Evolutionary conservation across 2,329 filamentous ascomycete genomes (phyloP), one percentile per base, ranked within the genome.

Genomic region (Ambrosiella beaveri): DNA sequence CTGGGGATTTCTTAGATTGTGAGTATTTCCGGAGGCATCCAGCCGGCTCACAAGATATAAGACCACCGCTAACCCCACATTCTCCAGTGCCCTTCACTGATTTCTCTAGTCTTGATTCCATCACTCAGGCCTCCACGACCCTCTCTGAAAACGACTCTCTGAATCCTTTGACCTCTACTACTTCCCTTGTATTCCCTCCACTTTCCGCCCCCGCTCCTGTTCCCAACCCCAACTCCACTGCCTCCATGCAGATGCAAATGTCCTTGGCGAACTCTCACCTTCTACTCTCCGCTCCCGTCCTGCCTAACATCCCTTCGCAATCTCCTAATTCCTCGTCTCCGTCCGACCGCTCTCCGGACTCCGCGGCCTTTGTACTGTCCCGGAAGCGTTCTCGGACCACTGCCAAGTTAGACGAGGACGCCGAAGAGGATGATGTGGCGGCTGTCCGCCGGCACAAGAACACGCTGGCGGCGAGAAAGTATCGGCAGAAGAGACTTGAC

Each of bases 401-500:
- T 15, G 40, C 54, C 54, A 54, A 59, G 35, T 19, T 57, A 35
- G 57, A 59, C 19, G 57, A 59, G 3, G 58, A 57, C 8, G 47
- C 54, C 44, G 37, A 60, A 12, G 59, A 60, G 35, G 59, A 60
- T 45, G 51, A 57, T 27, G 56, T 38, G 4, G 59, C 59, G 15
- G 44, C 41, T 39, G 56, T 57, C 12, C 59, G 59, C 15, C 80
- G 84, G 36, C 77, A 79, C 61, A 77, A 79, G 61, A 86, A 87
- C 68, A 86, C 82, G 12, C 74, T 85, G 61, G 83, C 84, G n/a
- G 84, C 84, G 37, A 76, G 81, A 61, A 81, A 83, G 61, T 86
- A 85, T 66, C 79, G 84, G 35, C 82, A 86, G 66, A 84, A 84
- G 67, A 79, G 82, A 51, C 74, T 86, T 39, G 82, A 86, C 64